Percentiles rank a stretch among this genome's conserved stretches.
Conservation (phyloP, 495 filamentous ascomycete genomes). For the Staphylotrichum longicolle region DNA sequence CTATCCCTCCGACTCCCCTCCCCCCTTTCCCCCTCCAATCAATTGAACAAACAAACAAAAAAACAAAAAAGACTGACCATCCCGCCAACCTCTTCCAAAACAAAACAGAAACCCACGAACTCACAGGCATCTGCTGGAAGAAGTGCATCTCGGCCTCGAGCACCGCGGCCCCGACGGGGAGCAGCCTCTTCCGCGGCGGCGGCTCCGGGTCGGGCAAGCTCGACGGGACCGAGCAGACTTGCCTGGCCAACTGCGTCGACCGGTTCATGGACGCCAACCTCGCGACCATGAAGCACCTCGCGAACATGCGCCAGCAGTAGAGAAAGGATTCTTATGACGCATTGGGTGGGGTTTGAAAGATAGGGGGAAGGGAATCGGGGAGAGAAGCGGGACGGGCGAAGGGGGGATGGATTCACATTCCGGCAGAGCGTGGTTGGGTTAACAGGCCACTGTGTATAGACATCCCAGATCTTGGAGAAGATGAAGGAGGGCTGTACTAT, state of each 20-base stretch:
- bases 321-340: neutral
- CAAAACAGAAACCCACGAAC: conserved; percentile 65
- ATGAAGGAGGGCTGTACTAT: too few relatives aligned
- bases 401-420: too few relatives aligned
- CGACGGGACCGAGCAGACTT: conserved; percentile 72
- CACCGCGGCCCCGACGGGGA: conserved; percentile 36
- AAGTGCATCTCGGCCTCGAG: conserved; percentile 70
- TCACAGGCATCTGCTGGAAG: conserved; percentile 88
- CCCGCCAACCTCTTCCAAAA: neutral
- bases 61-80: neutral
- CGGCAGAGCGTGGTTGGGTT: too few relatives aligned
- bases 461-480: too few relatives aligned
- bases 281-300: conserved; percentile 75
- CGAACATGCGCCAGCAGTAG: conserved; percentile 40
- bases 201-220: conserved; percentile 50
- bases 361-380: too few relatives aligned
- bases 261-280: conserved; percentile 88
- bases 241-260: conserved; percentile 87
- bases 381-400: too few relatives aligned
- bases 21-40: neutral
- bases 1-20: neutral
- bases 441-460: too few relatives aligned
- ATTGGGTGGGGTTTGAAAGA: too few relatives aligned
- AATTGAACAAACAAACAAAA: neutral
- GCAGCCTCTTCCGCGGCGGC: too few relatives aligned